A percentile compares a stretch with the other conserved stretches of the same genome.
Evolutionary conservation across 1,284 basidiomycete species (phyloP).

Genomic region (Cutaneotrichosporon sp.): DNA sequence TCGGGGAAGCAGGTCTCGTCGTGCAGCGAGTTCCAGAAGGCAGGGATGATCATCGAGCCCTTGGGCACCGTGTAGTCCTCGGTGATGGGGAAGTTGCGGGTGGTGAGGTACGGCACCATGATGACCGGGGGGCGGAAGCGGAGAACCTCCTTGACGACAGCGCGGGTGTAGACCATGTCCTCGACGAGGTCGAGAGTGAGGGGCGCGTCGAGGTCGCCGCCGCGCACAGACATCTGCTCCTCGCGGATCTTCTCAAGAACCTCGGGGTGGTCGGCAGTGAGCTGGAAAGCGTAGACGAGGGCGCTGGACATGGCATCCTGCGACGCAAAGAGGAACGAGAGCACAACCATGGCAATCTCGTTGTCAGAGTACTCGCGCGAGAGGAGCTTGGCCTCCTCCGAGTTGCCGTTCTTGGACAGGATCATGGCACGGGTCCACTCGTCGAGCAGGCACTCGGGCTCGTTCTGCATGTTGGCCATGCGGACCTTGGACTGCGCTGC

Average conservation of each 20-base stretch:
- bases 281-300: conserved; percentile 86
- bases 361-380: conserved; percentile 81
- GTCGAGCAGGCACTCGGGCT: conserved; percentile 87
- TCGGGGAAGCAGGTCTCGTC: conserved; percentile 85
- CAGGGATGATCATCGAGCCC: conserved; percentile 92
- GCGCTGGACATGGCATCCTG: conserved; percentile 98
- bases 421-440: conserved; percentile 80
- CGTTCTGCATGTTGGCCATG: conserved; percentile 71
- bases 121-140: conserved; percentile 87
- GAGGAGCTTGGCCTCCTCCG: conserved; percentile 56
- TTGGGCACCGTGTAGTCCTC: conserved; percentile 87
- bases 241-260: conserved; percentile 83
- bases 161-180: conserved; percentile 87
- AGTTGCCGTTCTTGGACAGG: conserved; percentile 61
- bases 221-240: conserved; percentile 83
- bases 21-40: conserved; percentile 92
- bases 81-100: conserved; percentile 86
- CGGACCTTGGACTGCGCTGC: conserved; percentile 76
- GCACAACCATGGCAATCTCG: conserved; percentile 94
- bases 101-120: conserved; percentile 93
- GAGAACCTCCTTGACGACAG: conserved; percentile 88
- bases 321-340: conserved; percentile 95
- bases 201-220: conserved; percentile 73
- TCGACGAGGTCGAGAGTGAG: conserved; percentile 87
- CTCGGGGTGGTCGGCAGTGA: conserved; percentile 88